Conservation (phyloP, 768 basidiomycete genomes). For the Mycena venus region DNA sequence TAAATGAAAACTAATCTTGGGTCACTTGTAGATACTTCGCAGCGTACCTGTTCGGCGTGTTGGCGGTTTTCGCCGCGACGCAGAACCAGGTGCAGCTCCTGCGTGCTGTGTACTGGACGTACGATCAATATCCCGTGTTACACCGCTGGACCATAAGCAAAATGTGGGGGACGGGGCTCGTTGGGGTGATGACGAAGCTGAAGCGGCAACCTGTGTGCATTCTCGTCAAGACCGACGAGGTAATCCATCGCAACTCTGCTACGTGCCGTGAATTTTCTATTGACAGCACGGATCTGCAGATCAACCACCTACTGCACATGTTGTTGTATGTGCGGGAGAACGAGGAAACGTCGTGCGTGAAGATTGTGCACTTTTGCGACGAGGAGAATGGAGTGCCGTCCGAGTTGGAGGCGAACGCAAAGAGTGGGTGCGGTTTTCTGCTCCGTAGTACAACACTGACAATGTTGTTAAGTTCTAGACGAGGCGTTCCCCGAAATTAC, state of each 20-base stretch:
- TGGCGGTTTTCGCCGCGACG: slow-evolving; percentile 60
- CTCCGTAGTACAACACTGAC: neutral
- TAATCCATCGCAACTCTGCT: too few relatives aligned
- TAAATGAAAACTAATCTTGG: neutral
- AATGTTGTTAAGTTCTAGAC: slow-evolving; percentile 43
- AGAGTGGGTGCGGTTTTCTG: slow-evolving; percentile 55
- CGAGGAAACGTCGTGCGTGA: slow-evolving; percentile 78
- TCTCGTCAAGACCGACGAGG: slow-evolving; percentile 73
- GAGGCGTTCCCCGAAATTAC: slow-evolving; percentile 75
- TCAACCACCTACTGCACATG: slow-evolving; percentile 74
- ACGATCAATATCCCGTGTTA: slow-evolving; percentile 69
- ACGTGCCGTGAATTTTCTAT: too few relatives aligned
- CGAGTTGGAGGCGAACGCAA: slow-evolving; percentile 80
- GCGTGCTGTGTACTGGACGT: slow-evolving; percentile 70
- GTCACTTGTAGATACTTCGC: slow-evolving; percentile 66
- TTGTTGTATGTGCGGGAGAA: slow-evolving; percentile 75
- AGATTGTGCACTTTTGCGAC: slow-evolving; percentile 77
- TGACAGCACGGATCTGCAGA: slow-evolving; percentile 52
- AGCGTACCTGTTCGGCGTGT: slow-evolving; percentile 68
- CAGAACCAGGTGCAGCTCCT: slow-evolving; percentile 69
- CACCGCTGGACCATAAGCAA: slow-evolving; percentile 55
- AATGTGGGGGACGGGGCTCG: slow-evolving; percentile 59
- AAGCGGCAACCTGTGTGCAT: slow-evolving; percentile 71
- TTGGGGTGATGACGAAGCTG: slow-evolving; percentile 58
- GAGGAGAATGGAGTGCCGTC: slow-evolving; percentile 65